Base-by-base conservation (phyloP, 768 basidiomycete species). In the Lactarius deliciosus region DNA sequence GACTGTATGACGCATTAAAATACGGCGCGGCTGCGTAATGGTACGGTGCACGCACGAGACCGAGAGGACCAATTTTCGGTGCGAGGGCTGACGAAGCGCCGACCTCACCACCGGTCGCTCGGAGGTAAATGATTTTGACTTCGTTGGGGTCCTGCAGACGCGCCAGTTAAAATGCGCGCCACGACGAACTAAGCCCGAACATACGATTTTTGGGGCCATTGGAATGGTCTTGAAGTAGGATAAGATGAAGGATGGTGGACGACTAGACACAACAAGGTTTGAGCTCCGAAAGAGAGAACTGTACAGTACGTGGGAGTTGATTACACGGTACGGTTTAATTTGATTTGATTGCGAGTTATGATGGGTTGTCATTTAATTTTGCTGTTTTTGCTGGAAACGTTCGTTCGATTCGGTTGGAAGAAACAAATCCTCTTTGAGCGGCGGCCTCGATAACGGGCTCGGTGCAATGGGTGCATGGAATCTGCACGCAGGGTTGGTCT, bases 31-130 rank as follows among this genome's bases (percentile, higher is more conserved):
- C 6, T 20, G 18, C 34, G 30, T n/a, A 43, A 7, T 16, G 8
- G 10, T 15, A 32, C 5, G 18, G 38, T 25, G 36, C 1, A 72
- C 95, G 75, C 77, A 98, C 96, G 77, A 99, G 83, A 91, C 96
- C 96, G 72, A 99, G 89, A 82, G 97, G 97, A 87, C 97, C 97
- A 78, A 99, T 98, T 88, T 99, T 99, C 68, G 97, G 97, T 60
- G 97, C 97, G 70, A 99, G 86, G 68, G 97, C 96, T 66, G 97
- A 95, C 8, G 96, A 98, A 68, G 97, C 93, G 83, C 96, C 97
- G 77, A 98, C 94, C 83, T 98, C 97, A 86, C 97, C 97, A 81
- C 97, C 97, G 63, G 94, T 97, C 61, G 94, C 94, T 73, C 96
- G 87, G 78, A 98, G 90, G 86, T 95, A 94, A 85, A 98, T 97